These are phyloP conservation scores for Melampsora larici-populina DNA, from an alignment of 1,284 basidiomycete species.

Conservation along the genomic window DNA sequence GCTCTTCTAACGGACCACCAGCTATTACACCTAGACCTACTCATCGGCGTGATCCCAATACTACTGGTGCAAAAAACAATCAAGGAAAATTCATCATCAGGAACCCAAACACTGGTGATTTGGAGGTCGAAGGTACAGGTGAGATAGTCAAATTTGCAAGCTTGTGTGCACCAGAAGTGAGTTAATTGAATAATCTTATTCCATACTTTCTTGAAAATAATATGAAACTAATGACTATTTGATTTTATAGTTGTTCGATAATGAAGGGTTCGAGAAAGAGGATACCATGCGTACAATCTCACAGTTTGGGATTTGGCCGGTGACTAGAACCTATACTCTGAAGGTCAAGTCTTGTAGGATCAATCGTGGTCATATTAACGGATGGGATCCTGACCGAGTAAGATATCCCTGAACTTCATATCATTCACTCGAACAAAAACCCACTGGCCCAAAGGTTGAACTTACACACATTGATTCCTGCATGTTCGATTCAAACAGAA, in stretches of 20 bases:
- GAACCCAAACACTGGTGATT: conserved; percentile 23
- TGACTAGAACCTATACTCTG: conserved; percentile 42
- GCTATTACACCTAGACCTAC: not conserved
- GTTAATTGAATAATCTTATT: too few relatives aligned
- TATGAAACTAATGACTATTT: not conserved
- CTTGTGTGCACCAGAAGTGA: conserved; percentile 35
- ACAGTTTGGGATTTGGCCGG: conserved; percentile 39
- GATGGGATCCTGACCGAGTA: conserved; percentile 24
- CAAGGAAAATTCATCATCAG: conserved; percentile 32
- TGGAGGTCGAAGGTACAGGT: conserved; percentile 35
- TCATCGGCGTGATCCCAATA: not conserved
- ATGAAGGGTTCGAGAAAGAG: conserved; percentile 41
- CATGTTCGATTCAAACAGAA: not conserved
- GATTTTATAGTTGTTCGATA: conserved; percentile 29
- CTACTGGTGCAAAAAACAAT: conserved; percentile 15
- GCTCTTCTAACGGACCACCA: conserved; percentile 8
- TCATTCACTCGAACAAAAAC: not conserved
- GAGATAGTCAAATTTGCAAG: conserved; percentile 37
- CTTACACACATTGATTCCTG: too few relatives aligned
- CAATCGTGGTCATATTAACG: conserved; percentile 37
- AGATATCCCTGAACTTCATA: not conserved
- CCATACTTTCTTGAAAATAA: not conserved
- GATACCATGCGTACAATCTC: conserved; percentile 42
- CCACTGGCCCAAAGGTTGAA: too few relatives aligned
- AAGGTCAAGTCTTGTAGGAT: conserved; percentile 39